These are phyloP conservation scores for Flaveria sonorensis DNA, from an alignment of 129 eudicot species.

Conservation along the genomic window DNA sequence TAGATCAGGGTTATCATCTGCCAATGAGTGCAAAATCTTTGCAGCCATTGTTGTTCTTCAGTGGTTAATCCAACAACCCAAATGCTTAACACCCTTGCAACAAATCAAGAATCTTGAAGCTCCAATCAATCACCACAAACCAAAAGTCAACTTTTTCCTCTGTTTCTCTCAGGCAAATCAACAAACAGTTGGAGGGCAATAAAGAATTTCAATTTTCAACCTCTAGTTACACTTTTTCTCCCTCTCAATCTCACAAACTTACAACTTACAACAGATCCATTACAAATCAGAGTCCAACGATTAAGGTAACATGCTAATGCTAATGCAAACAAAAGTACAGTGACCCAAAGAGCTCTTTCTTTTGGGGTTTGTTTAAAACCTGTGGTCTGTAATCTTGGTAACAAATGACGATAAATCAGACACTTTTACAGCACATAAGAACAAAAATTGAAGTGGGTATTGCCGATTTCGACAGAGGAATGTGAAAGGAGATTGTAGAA, in stretches of 20 bases:
- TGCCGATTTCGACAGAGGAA: constrained; percentile 5
- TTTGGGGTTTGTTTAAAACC: neutral
- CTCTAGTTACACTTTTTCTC: neutral
- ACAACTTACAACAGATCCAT: constrained; percentile 16
- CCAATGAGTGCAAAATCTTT: constrained; percentile 69
- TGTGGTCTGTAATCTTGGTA: constrained; percentile 2
- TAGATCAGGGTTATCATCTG: constrained; percentile 85
- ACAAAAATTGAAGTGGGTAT: constrained; percentile 17
- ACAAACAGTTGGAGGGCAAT: constrained; percentile 30
- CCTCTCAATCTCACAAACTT: constrained; percentile 7
- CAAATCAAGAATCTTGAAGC: constrained; percentile 8
- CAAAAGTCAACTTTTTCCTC: constrained; percentile 19
- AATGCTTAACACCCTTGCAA: constrained; percentile 21
- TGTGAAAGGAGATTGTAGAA: neutral
- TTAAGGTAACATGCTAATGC: neutral
- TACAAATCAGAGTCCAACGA: constrained; percentile 10
- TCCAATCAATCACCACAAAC: constrained; percentile 1
- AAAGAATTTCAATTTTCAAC: neutral
- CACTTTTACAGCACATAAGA: constrained; percentile 18
- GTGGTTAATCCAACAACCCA: neutral
- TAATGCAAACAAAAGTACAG: constrained; percentile 14
- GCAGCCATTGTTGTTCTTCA: constrained; percentile 63
- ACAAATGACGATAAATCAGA: neutral
- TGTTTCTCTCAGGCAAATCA: constrained; percentile 23
- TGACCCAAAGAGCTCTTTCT: neutral